These are phyloP conservation scores for Spizellomyces punctatus DNA, from an alignment of 192 early-diverging fungal genomes.

Conservation along the genomic window DNA sequence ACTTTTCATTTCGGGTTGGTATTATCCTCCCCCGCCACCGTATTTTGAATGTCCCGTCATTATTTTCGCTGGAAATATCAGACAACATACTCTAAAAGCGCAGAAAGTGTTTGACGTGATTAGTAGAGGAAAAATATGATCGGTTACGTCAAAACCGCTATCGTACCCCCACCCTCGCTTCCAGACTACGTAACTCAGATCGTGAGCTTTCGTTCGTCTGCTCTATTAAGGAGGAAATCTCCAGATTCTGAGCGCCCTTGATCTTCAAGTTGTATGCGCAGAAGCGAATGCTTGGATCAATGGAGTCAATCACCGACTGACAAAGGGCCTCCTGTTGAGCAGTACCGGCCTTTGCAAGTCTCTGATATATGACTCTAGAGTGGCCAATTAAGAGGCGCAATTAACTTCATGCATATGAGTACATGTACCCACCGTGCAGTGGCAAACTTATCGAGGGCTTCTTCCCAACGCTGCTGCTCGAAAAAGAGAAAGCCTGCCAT, in stretches of 20 bases:
- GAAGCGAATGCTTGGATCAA: constrained; percentile 80
- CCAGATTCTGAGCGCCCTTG: constrained; percentile 10
- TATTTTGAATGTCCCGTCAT: constrained; percentile 17
- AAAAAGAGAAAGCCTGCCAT: constrained; percentile 71
- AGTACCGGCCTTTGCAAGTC: constrained; percentile 56
- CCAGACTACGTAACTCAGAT: too few species aligned
- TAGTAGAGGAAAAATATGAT: too few species aligned
- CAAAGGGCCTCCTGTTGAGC: constrained; percentile 59
- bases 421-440: constrained; percentile 53
- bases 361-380: constrained; percentile 67
- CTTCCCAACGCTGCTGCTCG: constrained; percentile 71
- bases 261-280: constrained; percentile 69
- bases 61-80: constrained; percentile 3
- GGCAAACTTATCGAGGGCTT: constrained; percentile 62
- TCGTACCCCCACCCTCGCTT: too few species aligned
- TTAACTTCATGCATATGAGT: too few species aligned
- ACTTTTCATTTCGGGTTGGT: background rate
- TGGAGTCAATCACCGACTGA: constrained; percentile 69
- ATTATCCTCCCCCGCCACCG: constrained; percentile 42
- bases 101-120: background rate
- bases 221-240: too few species aligned
- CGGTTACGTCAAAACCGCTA: too few species aligned
- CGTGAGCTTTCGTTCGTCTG: too few species aligned
- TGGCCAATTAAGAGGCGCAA: too few species aligned
- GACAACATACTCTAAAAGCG: constrained; percentile 2